A percentile compares a stretch with the other conserved stretches of the same genome.
Conservation (phyloP, 345 rosid genomes). For the Psidium guajava region DNA sequence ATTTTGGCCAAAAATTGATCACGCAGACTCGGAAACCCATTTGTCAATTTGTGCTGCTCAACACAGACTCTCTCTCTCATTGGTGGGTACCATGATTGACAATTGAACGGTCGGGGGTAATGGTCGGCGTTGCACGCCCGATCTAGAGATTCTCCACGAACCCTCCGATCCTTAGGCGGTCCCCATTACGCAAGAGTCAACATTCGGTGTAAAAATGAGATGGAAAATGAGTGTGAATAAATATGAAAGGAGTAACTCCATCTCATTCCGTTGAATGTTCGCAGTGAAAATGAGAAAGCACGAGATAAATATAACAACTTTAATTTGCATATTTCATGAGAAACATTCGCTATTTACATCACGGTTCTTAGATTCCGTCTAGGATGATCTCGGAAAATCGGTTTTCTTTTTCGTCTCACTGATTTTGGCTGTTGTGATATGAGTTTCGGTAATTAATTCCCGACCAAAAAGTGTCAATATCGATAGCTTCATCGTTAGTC, state of each 20-base stretch:
- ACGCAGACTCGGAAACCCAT: too few relatives aligned
- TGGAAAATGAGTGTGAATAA: background rate
- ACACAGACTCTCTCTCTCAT: background rate
- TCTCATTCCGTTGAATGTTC: too few relatives aligned
- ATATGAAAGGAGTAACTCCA: too few relatives aligned
- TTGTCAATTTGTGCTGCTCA: background rate
- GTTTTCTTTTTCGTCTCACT: background rate
- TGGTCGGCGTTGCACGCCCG: background rate
- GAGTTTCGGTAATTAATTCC: background rate
- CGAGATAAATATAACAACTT: too few relatives aligned
- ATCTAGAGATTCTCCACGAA: too few relatives aligned
- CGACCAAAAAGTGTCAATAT: background rate
- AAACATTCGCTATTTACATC: too few relatives aligned
- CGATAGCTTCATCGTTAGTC: background rate
- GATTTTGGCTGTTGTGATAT: background rate
- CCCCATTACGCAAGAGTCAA: background rate
- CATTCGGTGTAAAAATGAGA: background rate
- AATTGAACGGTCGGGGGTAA: background rate
- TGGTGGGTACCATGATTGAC: background rate
- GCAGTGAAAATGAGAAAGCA: too few relatives aligned
- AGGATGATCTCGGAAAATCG: too few relatives aligned
- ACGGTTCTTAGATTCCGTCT: too few relatives aligned
- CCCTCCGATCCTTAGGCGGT: background rate
- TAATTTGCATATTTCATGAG: too few relatives aligned
- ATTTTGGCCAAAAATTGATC: too few relatives aligned